Evolutionary conservation across 257 asterid genomes (phyloP).

Genomic region (Solanum rostratum): DNA sequence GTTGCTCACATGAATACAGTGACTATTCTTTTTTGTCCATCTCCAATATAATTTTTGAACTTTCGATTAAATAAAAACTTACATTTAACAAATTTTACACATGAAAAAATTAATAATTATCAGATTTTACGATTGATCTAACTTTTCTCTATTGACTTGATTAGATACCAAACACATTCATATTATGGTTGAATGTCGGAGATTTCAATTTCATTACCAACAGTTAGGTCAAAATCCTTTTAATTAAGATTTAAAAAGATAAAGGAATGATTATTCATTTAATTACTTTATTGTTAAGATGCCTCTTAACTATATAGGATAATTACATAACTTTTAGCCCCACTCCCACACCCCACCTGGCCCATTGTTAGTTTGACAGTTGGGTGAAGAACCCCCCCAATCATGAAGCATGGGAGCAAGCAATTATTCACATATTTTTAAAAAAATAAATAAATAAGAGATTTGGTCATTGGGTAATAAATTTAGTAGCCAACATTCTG

Average conservation of each 20-base stretch:
- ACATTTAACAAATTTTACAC: too few species aligned
- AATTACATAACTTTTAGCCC: background rate
- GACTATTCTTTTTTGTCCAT: background rate
- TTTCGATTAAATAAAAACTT: background rate
- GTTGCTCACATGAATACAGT: background rate
- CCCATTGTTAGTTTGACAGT: slow-evolving; percentile 5
- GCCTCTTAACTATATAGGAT: slow-evolving; percentile 6
- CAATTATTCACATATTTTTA: background rate
- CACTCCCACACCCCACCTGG: background rate
- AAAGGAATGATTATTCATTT: slow-evolving; percentile 15
- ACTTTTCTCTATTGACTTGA: background rate
- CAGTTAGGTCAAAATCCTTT: background rate
- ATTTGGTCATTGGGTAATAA: background rate
- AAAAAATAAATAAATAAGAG: background rate
- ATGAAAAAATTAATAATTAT: background rate
- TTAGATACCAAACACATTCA: background rate
- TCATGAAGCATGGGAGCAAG: background rate
- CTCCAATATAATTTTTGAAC: background rate
- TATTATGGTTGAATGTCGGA: background rate
- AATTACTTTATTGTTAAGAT: slow-evolving; percentile 30
- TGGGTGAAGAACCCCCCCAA: background rate
- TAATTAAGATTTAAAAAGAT: background rate
- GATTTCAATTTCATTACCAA: background rate
- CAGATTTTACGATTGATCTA: background rate
- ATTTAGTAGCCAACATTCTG: background rate